Conservation (phyloP, 495 filamentous ascomycete species). For the Cairneyella variabilis region DNA sequence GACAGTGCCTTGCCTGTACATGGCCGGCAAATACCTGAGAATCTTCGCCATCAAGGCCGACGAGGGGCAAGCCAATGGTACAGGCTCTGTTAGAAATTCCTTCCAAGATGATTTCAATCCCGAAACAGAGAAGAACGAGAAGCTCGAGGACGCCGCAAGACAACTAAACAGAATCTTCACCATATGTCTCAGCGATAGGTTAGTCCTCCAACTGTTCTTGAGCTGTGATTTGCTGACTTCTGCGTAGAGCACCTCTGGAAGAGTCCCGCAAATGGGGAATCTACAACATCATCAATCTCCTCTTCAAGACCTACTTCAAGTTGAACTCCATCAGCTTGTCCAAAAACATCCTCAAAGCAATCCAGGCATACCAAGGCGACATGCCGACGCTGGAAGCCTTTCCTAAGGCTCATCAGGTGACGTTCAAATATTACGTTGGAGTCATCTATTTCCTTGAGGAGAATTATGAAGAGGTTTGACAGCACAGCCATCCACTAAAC, state of each 20-base stretch:
- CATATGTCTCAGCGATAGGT: slow-evolving; percentile 86
- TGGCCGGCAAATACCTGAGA: slow-evolving; percentile 76
- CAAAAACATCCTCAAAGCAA: slow-evolving; percentile 81
- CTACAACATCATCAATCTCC: slow-evolving; percentile 85
- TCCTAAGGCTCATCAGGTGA: slow-evolving; percentile 88
- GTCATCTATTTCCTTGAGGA: slow-evolving; percentile 89
- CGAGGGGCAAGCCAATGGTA: slow-evolving; percentile 46
- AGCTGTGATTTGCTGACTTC: slow-evolving; percentile 1
- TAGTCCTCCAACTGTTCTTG: slow-evolving; percentile 25
- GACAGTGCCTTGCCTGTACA: slow-evolving; percentile 86
- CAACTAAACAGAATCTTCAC: slow-evolving; percentile 86
- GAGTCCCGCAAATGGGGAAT: slow-evolving; percentile 96
- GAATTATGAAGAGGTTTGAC: slow-evolving; percentile 69
- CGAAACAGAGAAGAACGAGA: slow-evolving; percentile 67
- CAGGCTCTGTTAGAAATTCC: slow-evolving; percentile 38
- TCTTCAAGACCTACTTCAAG: slow-evolving; percentile 99
- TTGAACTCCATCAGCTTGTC: slow-evolving; percentile 83
- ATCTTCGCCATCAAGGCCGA: slow-evolving; percentile 88
- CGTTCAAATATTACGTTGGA: slow-evolving; percentile 92
- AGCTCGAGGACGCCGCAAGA: slow-evolving; percentile 83
- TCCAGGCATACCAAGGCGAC: slow-evolving; percentile 68
- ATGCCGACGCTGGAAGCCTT: slow-evolving; percentile 71
- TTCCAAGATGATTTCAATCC: slow-evolving; percentile 75
- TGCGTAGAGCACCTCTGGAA: slow-evolving; percentile 69
- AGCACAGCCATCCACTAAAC: background rate